These are phyloP conservation scores for Byssochlamys sp. DNA, from an alignment of 2,329 filamentous ascomycete species.

Conservation along the genomic window DNA sequence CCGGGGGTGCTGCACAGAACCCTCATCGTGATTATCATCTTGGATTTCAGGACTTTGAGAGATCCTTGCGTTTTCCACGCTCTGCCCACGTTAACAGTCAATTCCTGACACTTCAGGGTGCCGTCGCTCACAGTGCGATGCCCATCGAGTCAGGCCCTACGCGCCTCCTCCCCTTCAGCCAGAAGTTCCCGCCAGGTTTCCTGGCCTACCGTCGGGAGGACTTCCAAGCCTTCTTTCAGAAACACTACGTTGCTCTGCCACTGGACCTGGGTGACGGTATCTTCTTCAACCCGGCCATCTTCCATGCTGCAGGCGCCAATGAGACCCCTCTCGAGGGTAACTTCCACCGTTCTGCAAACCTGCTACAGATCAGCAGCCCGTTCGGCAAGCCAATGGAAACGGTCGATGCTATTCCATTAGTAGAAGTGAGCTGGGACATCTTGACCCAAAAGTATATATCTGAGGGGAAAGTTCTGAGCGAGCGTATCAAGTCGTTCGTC, in stretches of 20 bases:
- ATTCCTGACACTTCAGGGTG: slow-evolving; percentile 54
- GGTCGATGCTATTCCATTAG: slow-evolving; percentile 44
- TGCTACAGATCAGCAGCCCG: slow-evolving; percentile 53
- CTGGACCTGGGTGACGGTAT: slow-evolving; percentile 49
- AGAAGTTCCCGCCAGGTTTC: slow-evolving; percentile 48
- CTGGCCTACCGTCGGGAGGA: slow-evolving; percentile 47
- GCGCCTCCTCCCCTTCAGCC: slow-evolving; percentile 52
- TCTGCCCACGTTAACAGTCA: slow-evolving; percentile 47
- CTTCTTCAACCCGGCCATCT: slow-evolving; percentile 56
- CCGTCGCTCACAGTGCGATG: slow-evolving; percentile 54
- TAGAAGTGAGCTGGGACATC: slow-evolving; percentile 44
- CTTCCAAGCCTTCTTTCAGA: slow-evolving; percentile 47
- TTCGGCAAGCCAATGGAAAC: slow-evolving; percentile 58
- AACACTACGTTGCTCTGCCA: slow-evolving; percentile 45
- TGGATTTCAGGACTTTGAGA: slow-evolving; percentile 48
- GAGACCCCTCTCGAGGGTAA: slow-evolving; percentile 21
- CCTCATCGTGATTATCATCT: slow-evolving; percentile 56
- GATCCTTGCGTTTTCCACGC: slow-evolving; percentile 41
- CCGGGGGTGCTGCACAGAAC: slow-evolving; percentile 49
- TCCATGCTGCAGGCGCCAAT: slow-evolving; percentile 56
- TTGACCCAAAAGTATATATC: slow-evolving; percentile 43
- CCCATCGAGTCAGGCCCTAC: slow-evolving; percentile 51
- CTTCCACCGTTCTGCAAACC: slow-evolving; percentile 49
- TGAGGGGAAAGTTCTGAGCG: slow-evolving; percentile 20
- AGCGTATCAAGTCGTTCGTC: slow-evolving; percentile 40